Conservation (phyloP, 495 filamentous ascomycete genomes). For the Penicillium turbatum region DNA sequence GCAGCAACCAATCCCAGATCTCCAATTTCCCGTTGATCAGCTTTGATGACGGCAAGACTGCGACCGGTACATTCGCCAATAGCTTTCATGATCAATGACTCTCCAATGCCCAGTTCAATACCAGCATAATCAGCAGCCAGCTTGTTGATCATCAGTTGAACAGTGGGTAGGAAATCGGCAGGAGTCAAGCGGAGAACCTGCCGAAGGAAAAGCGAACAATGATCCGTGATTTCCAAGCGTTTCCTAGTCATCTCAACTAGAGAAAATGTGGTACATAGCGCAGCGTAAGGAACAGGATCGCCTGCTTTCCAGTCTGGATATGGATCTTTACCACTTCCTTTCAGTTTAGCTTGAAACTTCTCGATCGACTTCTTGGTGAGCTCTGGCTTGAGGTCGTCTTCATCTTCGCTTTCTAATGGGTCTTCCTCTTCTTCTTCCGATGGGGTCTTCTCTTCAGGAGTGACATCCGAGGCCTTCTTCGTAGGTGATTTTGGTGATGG, state of each 20-base stretch:
- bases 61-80: constrained; percentile 93
- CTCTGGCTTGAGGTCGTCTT: constrained; percentile 73
- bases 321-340: constrained; percentile 63
- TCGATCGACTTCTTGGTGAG: constrained; percentile 71
- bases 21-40: constrained; percentile 92
- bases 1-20: constrained; percentile 92
- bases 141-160: constrained; percentile 96
- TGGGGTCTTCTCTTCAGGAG: constrained; percentile 31
- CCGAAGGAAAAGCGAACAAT: constrained; percentile 85
- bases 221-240: constrained; percentile 75
- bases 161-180: constrained; percentile 76
- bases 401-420: constrained; percentile 48
- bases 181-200: constrained; percentile 92
- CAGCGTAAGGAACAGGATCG: constrained; percentile 88
- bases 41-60: constrained; percentile 79
- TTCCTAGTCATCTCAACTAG: constrained; percentile 92
- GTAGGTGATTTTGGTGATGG: constrained; percentile 21
- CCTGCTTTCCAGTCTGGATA: constrained; percentile 93
- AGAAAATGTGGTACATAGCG: constrained; percentile 90
- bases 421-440: constrained; percentile 48
- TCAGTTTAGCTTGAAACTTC: constrained; percentile 75
- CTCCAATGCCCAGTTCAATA: constrained; percentile 93
- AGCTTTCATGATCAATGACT: constrained; percentile 97
- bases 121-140: constrained; percentile 94
- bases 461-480: constrained; percentile 39